Conservation (phyloP, 371 early-diverging fungal species). For the Nematocida ironsii region DNA sequence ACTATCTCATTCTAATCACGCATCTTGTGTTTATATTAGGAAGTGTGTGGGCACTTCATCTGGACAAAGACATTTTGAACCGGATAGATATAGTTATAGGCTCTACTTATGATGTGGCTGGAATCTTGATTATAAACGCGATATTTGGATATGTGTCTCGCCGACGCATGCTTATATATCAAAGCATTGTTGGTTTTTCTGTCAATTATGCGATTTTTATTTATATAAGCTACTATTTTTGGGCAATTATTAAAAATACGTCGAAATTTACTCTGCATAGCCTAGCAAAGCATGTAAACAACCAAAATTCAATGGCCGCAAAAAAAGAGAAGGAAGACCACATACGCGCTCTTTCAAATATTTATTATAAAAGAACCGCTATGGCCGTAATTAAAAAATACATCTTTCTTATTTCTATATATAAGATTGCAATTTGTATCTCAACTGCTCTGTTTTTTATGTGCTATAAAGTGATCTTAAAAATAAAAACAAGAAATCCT, state of each 20-base stretch:
- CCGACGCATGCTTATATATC: not conserved
- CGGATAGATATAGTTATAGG: not conserved
- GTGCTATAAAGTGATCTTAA: conserved; percentile 3
- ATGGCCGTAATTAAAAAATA: not conserved
- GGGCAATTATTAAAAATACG: not conserved
- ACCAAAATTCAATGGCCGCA: not conserved
- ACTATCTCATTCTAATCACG: too few relatives aligned
- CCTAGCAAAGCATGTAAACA: not conserved
- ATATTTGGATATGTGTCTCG: not conserved
- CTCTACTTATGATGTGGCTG: not conserved
- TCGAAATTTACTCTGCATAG: not conserved
- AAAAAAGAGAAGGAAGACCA: not conserved
- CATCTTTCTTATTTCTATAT: not conserved
- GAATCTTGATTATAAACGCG: not conserved
- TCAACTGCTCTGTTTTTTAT: not conserved
- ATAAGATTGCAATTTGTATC: not conserved
- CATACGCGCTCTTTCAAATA: not conserved
- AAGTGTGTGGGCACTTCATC: not conserved
- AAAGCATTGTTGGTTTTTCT: not conserved
- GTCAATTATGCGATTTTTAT: not conserved
- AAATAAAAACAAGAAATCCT: not conserved
- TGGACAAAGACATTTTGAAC: not conserved
- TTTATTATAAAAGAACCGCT: not conserved
- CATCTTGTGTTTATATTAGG: not conserved
- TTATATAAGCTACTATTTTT: not conserved